A percentile compares a stretch with the other conserved stretches of the same genome.
phyloP scores from a whole-genome alignment of 2,329 filamentous ascomycete species.

The Monascus ruber region DNA sequence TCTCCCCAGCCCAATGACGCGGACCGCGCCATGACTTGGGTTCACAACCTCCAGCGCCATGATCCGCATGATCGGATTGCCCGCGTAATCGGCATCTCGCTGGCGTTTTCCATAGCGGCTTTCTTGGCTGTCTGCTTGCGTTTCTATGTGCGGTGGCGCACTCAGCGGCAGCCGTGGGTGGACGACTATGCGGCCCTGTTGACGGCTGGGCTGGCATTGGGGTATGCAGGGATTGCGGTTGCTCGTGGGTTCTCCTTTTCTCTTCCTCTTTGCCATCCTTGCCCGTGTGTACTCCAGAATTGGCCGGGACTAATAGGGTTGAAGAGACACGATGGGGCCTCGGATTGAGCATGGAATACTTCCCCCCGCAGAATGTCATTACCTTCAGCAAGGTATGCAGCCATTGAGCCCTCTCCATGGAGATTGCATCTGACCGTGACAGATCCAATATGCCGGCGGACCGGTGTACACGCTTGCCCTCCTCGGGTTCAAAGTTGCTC shows the following conservation, averaged over 20 bases:
- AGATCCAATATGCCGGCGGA: constrained; percentile 19
- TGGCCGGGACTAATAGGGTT: no score
- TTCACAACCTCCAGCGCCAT: constrained; percentile 14
- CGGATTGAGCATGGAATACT: constrained; percentile 8
- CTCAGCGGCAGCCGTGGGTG: constrained; percentile 11
- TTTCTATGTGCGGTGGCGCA: constrained; percentile 13
- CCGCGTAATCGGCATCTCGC: constrained; percentile 11
- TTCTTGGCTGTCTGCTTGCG: constrained; percentile 13
- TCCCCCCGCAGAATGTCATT: constrained; percentile 14
- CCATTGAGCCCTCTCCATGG: neutral
- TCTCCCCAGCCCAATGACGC: no score
- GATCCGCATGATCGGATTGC: constrained; percentile 12
- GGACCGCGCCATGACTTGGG: constrained; percentile 14
- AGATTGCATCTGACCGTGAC: neutral
- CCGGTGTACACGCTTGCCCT: constrained; percentile 20
- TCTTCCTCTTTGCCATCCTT: no score
- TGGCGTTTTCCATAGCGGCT: constrained; percentile 12
- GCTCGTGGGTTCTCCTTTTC: constrained; percentile 9
- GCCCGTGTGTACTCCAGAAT: neutral
- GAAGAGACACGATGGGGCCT: constrained; percentile 19
- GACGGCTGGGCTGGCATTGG: constrained; percentile 9
- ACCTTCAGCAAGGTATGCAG: constrained; percentile 14
- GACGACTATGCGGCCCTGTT: constrained; percentile 16
- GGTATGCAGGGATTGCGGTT: constrained; percentile 9
- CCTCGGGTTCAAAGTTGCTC: constrained; percentile 38